Conservation (phyloP, 345 rosid genomes). For the Eucalyptus coolabah region DNA sequence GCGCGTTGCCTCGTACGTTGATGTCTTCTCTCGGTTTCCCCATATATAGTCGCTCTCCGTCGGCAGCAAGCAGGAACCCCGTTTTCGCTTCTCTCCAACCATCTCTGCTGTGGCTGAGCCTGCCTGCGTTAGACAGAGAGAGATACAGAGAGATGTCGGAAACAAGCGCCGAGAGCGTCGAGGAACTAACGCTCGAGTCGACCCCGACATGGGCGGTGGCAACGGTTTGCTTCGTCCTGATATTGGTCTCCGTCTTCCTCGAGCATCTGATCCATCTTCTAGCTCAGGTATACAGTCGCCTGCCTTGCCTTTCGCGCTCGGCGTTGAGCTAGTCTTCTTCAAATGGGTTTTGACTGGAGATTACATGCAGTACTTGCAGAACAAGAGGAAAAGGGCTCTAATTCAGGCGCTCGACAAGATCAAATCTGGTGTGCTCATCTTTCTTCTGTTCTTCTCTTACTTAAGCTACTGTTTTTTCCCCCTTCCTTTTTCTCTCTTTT, state of each 20-base stretch:
- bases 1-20: not conserved
- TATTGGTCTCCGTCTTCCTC: conserved; percentile 33
- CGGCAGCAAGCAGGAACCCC: not conserved
- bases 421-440: conserved; percentile 36
- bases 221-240: conserved; percentile 56
- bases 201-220: conserved; percentile 94
- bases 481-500: not conserved
- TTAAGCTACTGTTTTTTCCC: not conserved
- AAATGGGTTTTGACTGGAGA: not conserved
- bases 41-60: not conserved
- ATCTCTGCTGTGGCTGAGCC: not conserved
- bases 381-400: conserved; percentile 44
- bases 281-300: conserved; percentile 16
- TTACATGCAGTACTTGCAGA: conserved; percentile 34
- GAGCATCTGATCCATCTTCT: conserved; percentile 49
- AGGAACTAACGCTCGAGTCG: conserved; percentile 25
- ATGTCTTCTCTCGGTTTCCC: not conserved
- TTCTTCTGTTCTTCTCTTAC: not conserved
- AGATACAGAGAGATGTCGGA: not conserved
- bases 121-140: not conserved
- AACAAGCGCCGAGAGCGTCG: not conserved
- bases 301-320: not conserved
- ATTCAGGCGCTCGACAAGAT: conserved; percentile 69
- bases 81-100: not conserved
- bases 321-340: not conserved